Evolutionary conservation across 768 basidiomycete species (phyloP).

Genomic region (Rhodotorula taiwanensis): DNA sequence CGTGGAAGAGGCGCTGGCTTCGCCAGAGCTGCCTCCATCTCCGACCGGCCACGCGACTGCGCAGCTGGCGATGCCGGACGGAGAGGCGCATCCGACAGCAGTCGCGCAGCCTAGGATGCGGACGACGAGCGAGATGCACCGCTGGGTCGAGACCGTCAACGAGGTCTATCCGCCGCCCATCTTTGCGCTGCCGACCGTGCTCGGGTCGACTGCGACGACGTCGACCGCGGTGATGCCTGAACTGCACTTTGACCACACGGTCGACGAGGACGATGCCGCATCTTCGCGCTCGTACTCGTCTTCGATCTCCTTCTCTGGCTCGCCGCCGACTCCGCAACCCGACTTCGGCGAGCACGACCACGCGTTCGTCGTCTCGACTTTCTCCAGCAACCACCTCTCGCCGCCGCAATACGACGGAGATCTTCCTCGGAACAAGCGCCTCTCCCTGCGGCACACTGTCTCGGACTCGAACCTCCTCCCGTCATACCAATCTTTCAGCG

Average conservation of each 20-base stretch:
- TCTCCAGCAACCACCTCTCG: neutral
- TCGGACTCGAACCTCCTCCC: conserved; percentile 6
- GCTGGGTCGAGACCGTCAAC: conserved; percentile 1
- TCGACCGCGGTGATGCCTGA: neutral
- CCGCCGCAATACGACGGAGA: neutral
- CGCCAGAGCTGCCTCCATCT: no score
- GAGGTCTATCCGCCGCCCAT: conserved; percentile 1
- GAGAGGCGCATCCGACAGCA: neutral
- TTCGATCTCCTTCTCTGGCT: conserved; percentile 5
- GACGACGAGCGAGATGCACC: conserved; percentile 2
- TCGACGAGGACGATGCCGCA: neutral
- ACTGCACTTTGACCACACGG: neutral
- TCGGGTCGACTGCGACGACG: neutral
- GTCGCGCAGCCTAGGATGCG: neutral
- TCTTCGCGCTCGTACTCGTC: conserved; percentile 19
- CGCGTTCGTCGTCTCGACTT: neutral
- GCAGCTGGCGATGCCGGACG: neutral
- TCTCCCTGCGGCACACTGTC: conserved; percentile 14
- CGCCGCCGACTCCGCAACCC: conserved; percentile 9
- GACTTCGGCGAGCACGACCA: neutral
- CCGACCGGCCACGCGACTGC: no score
- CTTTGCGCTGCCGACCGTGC: neutral
- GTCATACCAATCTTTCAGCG: conserved; percentile 3
- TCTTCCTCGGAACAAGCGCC: neutral
- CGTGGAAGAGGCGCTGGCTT: neutral